Evolutionary conservation across 345 rosid genomes (phyloP).

Genomic region (Erucastrum elatum): DNA sequence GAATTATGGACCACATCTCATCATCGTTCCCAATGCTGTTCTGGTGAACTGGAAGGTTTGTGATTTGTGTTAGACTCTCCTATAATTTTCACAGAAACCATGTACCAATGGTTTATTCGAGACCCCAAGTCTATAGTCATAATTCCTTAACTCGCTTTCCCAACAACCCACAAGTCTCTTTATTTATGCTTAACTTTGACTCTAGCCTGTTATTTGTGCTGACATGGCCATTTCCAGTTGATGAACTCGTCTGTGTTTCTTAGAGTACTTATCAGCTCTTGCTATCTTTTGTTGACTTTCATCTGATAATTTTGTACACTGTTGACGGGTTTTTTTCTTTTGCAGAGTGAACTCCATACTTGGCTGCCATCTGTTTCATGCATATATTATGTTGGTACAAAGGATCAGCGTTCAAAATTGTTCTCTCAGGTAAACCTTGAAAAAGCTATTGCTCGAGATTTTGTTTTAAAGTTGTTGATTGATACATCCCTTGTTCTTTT

Average conservation of each 20-base stretch:
- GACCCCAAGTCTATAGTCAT: constrained; percentile 1
- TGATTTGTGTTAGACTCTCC: constrained; percentile 20
- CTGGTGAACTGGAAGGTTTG: constrained; percentile 99
- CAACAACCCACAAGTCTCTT: constrained; percentile 1
- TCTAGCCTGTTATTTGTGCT: constrained; percentile 22
- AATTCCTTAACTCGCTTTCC: neutral
- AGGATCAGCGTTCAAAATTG: constrained; percentile 91
- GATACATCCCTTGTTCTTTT: constrained; percentile 26
- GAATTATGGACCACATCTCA: constrained; percentile 99
- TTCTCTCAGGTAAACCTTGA: constrained; percentile 77
- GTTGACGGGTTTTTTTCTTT: constrained; percentile 3
- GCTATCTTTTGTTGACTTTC: constrained; percentile 3
- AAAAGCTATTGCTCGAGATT: neutral
- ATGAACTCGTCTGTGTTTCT: constrained; percentile 16
- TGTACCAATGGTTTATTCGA: neutral
- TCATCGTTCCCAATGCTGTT: constrained; percentile 98
- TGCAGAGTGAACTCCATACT: constrained; percentile 93
- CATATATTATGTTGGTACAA: constrained; percentile 90
- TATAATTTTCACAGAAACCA: neutral
- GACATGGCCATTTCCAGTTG: constrained; percentile 21
- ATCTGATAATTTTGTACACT: constrained; percentile 1
- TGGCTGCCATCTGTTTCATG: constrained; percentile 99
- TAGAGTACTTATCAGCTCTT: constrained; percentile 7
- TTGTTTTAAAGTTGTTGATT: constrained; percentile 30
- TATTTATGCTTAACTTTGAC: neutral